Evolutionary conservation across 371 early-diverging fungal species (phyloP).

Genomic region (Dentiscutata heterogama): DNA sequence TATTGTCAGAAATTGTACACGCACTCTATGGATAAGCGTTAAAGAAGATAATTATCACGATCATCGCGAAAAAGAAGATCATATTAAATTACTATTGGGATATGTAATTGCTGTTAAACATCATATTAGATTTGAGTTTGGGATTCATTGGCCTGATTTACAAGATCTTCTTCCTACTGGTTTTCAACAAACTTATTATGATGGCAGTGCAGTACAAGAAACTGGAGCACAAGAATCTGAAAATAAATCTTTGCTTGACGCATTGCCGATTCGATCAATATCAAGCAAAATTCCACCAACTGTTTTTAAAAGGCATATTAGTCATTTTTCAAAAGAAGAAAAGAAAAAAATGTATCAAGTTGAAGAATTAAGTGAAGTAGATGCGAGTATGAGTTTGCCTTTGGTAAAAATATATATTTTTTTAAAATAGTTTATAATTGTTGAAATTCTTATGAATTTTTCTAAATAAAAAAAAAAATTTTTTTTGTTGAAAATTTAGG

Average conservation of each 20-base stretch:
- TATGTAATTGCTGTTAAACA: slow-evolving; percentile 77
- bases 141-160: slow-evolving; percentile 66
- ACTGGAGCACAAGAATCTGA: no score
- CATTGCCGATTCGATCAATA: not conserved
- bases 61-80: slow-evolving; percentile 69
- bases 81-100: slow-evolving; percentile 76
- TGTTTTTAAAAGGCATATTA: no score
- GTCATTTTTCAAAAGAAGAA: no score
- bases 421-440: no score
- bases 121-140: slow-evolving; percentile 76
- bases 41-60: slow-evolving; percentile 58
- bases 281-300: no score
- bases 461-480: no score
- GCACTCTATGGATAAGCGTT: slow-evolving; percentile 72
- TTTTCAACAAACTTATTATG: slow-evolving; percentile 22
- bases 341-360: not conserved
- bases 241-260: not conserved
- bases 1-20: slow-evolving; percentile 70
- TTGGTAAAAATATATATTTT: slow-evolving; percentile 15
- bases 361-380: slow-evolving; percentile 49
- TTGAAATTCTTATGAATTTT: no score
- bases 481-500: slow-evolving; percentile 10
- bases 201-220: slow-evolving; percentile 47
- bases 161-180: slow-evolving; percentile 64
- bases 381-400: slow-evolving; percentile 62